phyloP scores from a whole-genome alignment of 805 yeast species.

The Lachancea thermotolerans region DNA sequence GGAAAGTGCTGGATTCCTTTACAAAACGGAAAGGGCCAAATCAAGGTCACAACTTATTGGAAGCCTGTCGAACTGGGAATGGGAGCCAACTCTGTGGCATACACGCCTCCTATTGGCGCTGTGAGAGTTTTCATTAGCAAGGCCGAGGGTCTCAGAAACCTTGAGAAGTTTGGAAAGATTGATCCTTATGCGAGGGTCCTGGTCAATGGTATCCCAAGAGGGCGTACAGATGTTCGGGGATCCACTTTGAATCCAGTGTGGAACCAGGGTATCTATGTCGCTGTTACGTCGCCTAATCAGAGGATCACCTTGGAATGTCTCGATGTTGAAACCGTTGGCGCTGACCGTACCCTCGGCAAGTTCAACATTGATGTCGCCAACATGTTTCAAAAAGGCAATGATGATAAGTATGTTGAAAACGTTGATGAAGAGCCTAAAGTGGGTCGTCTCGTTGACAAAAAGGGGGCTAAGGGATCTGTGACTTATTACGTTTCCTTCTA shows the following conservation, averaged over 20 bases:
- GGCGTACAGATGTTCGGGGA: conserved; percentile 65
- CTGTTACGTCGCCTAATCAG: conserved; percentile 79
- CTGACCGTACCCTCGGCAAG: conserved; percentile 83
- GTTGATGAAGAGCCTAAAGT: conserved; percentile 49
- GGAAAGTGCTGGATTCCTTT: conserved; percentile 75
- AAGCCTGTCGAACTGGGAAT: conserved; percentile 73
- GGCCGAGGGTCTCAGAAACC: conserved; percentile 71
- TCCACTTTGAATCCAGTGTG: conserved; percentile 74
- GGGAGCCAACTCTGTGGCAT: conserved; percentile 67
- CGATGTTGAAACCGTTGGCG: conserved; percentile 78
- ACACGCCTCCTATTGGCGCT: conserved; percentile 92
- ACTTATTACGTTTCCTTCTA: conserved; percentile 72
- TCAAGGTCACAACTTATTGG: conserved; percentile 68
- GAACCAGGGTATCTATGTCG: conserved; percentile 76
- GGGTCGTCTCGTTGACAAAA: conserved; percentile 61
- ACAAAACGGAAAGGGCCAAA: conserved; percentile 62
- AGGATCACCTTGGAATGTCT: conserved; percentile 78
- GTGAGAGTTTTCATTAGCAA: conserved; percentile 63
- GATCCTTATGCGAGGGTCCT: conserved; percentile 86
- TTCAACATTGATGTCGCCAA: conserved; percentile 64
- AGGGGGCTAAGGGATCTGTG: conserved; percentile 78
- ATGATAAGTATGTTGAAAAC: conserved; percentile 57
- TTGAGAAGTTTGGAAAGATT: conserved; percentile 83
- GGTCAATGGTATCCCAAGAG: conserved; percentile 68
- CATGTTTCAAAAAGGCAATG: conserved; percentile 51